Evolutionary conservation across 768 basidiomycete genomes (phyloP), one percentile per base, ranked within the genome.

Genomic region (Tricholoma sp.): DNA sequence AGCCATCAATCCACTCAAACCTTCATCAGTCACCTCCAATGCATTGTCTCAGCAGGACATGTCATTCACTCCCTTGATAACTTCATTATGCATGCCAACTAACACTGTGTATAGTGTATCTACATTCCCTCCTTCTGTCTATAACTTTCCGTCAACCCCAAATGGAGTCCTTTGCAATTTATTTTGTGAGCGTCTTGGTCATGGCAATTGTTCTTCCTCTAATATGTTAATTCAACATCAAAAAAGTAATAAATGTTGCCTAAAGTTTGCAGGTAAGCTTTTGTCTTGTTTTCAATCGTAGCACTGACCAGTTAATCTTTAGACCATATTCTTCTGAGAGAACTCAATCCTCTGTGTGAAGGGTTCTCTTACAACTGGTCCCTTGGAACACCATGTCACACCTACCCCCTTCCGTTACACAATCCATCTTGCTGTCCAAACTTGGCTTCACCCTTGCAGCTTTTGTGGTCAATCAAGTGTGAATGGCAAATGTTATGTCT

Each of bases 381-480:
- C 24, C 24, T 27, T 27, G 24, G 24, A 5, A 27, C 24, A 27
- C 24, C 24, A 3, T 27, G 24, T 27, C 24, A 3, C 24, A 34
- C 37, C 16, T 39, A 27, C 5, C 24, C 24, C 5, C 24, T 27
- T 5, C 5, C 24, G 24, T 27, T 27, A 5, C 24, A 27, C 14
- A n/a, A 39, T 14, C 14, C 37, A 39, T 2, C n/a, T 39, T 27
- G 24, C 24, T 5, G 24, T n/a, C 37, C 10, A 39, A 39, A 14
- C 37, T 3, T 39, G 37, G 14, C 37, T 39, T 5, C 63, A 63
- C 60, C 68, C 65, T 0, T 68, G 69, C 37, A 64, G 69, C 12
- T 67, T 67, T 50, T 70, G 68, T 51, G 66, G 64, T 9, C 41
- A 43, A 43, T 43, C 41, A 10, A 43, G 41, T 18, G 7, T 19